Conservation (phyloP, 2,329 filamentous ascomycete species). For the Colletotrichum gloeosporioides region DNA sequence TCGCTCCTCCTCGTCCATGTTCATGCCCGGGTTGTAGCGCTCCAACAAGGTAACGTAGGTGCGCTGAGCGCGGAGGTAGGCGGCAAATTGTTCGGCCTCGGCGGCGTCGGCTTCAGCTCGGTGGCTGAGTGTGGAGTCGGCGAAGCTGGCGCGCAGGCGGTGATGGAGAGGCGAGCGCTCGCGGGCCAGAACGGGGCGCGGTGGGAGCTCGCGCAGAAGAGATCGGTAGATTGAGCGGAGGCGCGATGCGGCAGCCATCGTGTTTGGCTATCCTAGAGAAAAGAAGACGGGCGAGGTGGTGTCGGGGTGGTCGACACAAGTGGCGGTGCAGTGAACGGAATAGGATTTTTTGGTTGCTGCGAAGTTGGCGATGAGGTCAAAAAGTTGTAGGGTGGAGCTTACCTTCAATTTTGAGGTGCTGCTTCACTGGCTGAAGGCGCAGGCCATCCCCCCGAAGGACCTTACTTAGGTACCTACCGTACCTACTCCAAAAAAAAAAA, state of each 20-base stretch:
- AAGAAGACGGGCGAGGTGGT: not conserved
- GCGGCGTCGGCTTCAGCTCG: slow-evolving; percentile 28
- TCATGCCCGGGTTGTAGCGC: slow-evolving; percentile 92
- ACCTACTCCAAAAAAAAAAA: not conserved
- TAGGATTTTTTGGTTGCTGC: not conserved
- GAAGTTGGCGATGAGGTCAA: not conserved
- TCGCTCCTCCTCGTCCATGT: slow-evolving; percentile 84
- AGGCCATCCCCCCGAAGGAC: not conserved
- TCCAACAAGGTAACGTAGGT: slow-evolving; percentile 83
- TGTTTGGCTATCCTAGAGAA: not conserved
- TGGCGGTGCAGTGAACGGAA: not conserved
- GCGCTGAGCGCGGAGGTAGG: slow-evolving; percentile 85
- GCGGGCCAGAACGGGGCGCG: slow-evolving; percentile 61
- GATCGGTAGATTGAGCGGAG: slow-evolving; percentile 85
- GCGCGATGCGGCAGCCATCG: slow-evolving; percentile 37
- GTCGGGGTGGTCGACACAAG: not conserved
- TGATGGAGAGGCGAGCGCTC: slow-evolving; percentile 72
- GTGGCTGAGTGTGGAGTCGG: slow-evolving; percentile 30
- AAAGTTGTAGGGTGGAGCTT: not conserved
- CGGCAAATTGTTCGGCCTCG: slow-evolving; percentile 77
- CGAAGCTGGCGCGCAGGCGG: slow-evolving; percentile 70
- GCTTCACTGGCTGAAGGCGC: not conserved
- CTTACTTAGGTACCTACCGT: not conserved
- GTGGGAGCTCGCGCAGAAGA: slow-evolving; percentile 87
- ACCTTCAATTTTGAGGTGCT: not conserved